Base-by-base conservation (phyloP, 2,329 filamentous ascomycete species). In the Aspergillus ochraceus region DNA sequence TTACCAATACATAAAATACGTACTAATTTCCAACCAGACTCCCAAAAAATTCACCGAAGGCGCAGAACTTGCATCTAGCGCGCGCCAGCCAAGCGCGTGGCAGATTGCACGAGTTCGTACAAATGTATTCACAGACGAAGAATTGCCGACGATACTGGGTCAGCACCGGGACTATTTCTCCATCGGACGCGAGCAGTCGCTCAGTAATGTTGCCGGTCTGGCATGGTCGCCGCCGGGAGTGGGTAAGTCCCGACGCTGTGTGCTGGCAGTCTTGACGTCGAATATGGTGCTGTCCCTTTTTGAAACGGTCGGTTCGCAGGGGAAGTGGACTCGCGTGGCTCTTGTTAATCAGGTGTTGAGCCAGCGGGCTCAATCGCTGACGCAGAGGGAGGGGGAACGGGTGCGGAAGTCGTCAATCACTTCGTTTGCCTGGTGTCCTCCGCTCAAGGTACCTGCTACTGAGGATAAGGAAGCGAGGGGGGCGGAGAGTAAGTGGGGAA, bases 211-310 rank as follows among this genome's bases (percentile, higher is more conserved):
- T 2, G 70, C 78, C n/a, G 73, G 74, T 2, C 66, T 87, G 22
- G 74, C 78, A 9, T 88, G 86, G 86, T 88, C 85, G 5, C 76
- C 82, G 2, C 77, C 81, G 6, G 85, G 85, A 2, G 71, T 87
- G 45, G 84, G 78, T 19, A 80, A 79, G 64, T 81, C 86, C 69
- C 74, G 79, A 49, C 79, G 83, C 62, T 84, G 80, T 66, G 79
- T 81, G 8, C 77, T 88, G 29, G 83, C 80, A 2, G 80, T 86
- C 17, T 73, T 86, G 49, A 86, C 84, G 0, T 80, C 84, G 2
- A 86, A 85, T 63, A 71, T 86, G 57, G 67, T 84, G 1, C 70
- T 88, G 5, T 84, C 83, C 1, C 69, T 88, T 9, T 88, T 84
- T 80, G 81, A 83, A 52, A 76, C 80, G 2, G 70, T 79, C 32